A percentile compares a stretch with the other conserved stretches of the same genome.
Conservation (phyloP, 176 grass and related monocot genomes). For the Oryza glumipatula region DNA sequence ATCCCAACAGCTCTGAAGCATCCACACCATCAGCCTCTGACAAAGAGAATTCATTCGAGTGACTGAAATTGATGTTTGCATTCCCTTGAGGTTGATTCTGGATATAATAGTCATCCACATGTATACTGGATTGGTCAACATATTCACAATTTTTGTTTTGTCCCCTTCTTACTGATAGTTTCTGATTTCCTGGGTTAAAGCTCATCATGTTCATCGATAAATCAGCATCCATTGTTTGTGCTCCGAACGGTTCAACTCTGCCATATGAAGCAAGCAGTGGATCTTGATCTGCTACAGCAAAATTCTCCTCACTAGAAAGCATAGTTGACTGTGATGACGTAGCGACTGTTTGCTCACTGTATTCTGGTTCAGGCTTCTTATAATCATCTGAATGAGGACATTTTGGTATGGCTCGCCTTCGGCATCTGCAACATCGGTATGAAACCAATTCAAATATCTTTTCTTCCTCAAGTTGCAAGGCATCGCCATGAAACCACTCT, state of each 20-base stretch:
- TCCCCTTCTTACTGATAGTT: constrained; percentile 83
- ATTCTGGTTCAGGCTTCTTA: constrained; percentile 66
- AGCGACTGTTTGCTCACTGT: constrained; percentile 64
- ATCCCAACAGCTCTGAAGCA: constrained; percentile 58
- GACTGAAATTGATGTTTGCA: constrained; percentile 41
- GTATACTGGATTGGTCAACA: constrained; percentile 36
- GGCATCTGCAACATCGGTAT: constrained; percentile 88
- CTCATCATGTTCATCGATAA: constrained; percentile 40
- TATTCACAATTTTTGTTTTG: constrained; percentile 55
- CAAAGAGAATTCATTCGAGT: constrained; percentile 47
- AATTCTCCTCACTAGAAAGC: constrained; percentile 47
- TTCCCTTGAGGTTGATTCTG: constrained; percentile 42
- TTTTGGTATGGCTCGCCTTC: constrained; percentile 75
- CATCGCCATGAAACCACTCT: constrained; percentile 98
- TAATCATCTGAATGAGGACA: constrained; percentile 73
- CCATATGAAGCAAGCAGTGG: constrained; percentile 62
- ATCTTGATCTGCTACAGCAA: constrained; percentile 48
- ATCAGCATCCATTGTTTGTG: constrained; percentile 46
- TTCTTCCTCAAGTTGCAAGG: constrained; percentile 83
- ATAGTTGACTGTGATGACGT: constrained; percentile 42
- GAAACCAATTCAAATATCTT: constrained; percentile 63
- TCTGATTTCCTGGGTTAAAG: constrained; percentile 54
- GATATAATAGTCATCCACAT: constrained; percentile 33
- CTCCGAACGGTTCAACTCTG: constrained; percentile 51
- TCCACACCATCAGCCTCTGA: constrained; percentile 47